These are phyloP conservation scores for Coleophoma eucalyptorum DNA, from an alignment of 2,329 filamentous ascomycete genomes.

Conservation along the genomic window DNA sequence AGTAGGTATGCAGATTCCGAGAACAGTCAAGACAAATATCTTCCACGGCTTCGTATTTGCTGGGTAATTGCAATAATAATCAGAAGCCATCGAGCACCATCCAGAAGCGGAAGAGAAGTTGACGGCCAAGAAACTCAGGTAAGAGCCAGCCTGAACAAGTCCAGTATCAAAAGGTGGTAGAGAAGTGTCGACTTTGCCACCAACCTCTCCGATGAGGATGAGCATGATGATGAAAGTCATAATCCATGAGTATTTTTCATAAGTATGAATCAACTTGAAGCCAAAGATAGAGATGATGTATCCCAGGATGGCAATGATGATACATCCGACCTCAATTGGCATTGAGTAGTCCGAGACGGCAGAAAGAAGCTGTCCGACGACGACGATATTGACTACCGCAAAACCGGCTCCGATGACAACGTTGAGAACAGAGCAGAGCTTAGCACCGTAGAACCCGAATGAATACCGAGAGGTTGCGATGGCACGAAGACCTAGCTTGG, in stretches of 20 bases:
- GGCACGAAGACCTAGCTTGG: slow-evolving; percentile 35
- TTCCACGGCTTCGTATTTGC: slow-evolving; percentile 26
- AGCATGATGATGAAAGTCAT: slow-evolving; percentile 41
- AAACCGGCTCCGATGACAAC: slow-evolving; percentile 38
- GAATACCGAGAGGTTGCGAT: slow-evolving; percentile 40
- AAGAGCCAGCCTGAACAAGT: slow-evolving; percentile 27
- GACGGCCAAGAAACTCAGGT: slow-evolving; percentile 22
- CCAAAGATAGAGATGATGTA: slow-evolving; percentile 26
- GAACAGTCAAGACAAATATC: slow-evolving; percentile 22
- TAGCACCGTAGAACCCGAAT: slow-evolving; percentile 47
- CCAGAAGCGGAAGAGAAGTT: slow-evolving; percentile 23
- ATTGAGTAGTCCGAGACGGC: slow-evolving; percentile 33
- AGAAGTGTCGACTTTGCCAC: slow-evolving; percentile 35
- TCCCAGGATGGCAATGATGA: slow-evolving; percentile 22
- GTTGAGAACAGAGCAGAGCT: slow-evolving; percentile 41
- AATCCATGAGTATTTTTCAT: slow-evolving; percentile 46
- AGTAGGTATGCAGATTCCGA: slow-evolving; percentile 23
- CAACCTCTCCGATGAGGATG: slow-evolving; percentile 42
- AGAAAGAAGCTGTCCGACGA: slow-evolving; percentile 32
- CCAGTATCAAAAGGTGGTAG: slow-evolving; percentile 28
- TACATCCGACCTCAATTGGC: slow-evolving; percentile 32
- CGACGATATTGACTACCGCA: slow-evolving; percentile 40
- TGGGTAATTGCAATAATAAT: slow-evolving; percentile 28
- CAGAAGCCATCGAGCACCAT: slow-evolving; percentile 26
- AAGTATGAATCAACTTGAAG: slow-evolving; percentile 38